Conservation (phyloP, 768 basidiomycete genomes). For the Kwoniella dendrophila region DNA sequence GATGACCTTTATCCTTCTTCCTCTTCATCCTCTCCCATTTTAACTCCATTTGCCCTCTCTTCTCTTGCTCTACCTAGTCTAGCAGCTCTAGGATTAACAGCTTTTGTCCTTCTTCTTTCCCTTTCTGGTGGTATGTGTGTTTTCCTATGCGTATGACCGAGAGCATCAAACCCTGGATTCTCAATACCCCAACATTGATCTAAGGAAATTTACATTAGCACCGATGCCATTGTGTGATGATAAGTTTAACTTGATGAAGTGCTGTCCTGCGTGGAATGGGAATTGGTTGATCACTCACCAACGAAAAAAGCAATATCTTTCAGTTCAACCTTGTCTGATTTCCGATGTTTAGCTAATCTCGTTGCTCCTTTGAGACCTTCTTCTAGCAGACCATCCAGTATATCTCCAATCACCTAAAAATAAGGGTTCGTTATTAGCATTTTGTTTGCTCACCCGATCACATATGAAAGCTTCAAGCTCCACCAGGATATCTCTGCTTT, state of each 20-base stretch:
- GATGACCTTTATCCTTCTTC: no score
- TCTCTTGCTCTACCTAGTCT: constrained; percentile 10
- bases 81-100: constrained; percentile 13
- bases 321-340: constrained; percentile 38
- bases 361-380: constrained; percentile 32
- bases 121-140: constrained; percentile 16
- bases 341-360: constrained; percentile 43
- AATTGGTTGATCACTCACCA: constrained; percentile 29
- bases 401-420: constrained; percentile 35
- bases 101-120: constrained; percentile 7
- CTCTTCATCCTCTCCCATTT: background rate
- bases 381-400: constrained; percentile 34
- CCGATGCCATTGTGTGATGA: background rate
- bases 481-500: no score
- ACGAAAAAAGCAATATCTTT: constrained; percentile 42
- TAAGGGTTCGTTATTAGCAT: background rate
- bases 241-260: background rate
- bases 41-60: background rate
- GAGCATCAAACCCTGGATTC: constrained; percentile 32
- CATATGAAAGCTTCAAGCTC: no score
- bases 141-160: constrained; percentile 21
- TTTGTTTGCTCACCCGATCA: no score
- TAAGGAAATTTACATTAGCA: constrained; percentile 2
- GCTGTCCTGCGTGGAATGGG: background rate
- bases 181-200: constrained; percentile 24